phyloP scores from a whole-genome alignment of 2,329 filamentous ascomycete genomes.

The Tetracladium maxilliforme region DNA sequence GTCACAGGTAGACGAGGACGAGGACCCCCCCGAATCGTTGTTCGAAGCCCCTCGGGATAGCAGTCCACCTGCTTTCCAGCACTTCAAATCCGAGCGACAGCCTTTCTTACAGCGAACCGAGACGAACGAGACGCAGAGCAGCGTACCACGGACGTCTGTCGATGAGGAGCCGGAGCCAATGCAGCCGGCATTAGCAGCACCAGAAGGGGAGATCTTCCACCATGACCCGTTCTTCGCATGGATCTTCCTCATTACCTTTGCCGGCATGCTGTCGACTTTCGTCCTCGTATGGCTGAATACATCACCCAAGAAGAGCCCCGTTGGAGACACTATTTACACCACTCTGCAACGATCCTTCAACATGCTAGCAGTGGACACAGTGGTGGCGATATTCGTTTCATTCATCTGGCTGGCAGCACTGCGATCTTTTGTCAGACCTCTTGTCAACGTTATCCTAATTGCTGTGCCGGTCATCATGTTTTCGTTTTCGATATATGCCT shows the following conservation, averaged over 20 bases:
- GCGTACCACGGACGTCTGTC: no score
- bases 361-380: conserved; percentile 77
- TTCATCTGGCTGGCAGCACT: conserved; percentile 82
- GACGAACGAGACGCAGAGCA: no score
- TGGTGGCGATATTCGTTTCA: conserved; percentile 80
- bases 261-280: conserved; percentile 74
- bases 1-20: conserved; percentile 42
- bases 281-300: conserved; percentile 87
- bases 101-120: no score
- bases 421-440: conserved; percentile 71
- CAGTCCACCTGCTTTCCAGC: conserved; percentile 46
- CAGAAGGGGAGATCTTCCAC: no score
- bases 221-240: conserved; percentile 90
- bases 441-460: conserved; percentile 68
- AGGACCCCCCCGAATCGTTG: conserved; percentile 45
- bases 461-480: conserved; percentile 77
- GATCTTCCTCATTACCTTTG: conserved; percentile 73
- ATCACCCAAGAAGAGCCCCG: conserved; percentile 51
- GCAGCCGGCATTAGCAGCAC: no score
- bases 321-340: conserved; percentile 90
- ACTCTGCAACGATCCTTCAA: conserved; percentile 77
- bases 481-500: conserved; percentile 81
- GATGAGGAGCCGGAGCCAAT: conserved; percentile 22
- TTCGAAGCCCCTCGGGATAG: conserved; percentile 35
- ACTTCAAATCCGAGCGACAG: conserved; percentile 22